A percentile compares a stretch with the other conserved stretches of the same genome.
Evolutionary conservation across 306 rosid genomes (phyloP).

Genomic region (Oxytropis ochrocephala): DNA sequence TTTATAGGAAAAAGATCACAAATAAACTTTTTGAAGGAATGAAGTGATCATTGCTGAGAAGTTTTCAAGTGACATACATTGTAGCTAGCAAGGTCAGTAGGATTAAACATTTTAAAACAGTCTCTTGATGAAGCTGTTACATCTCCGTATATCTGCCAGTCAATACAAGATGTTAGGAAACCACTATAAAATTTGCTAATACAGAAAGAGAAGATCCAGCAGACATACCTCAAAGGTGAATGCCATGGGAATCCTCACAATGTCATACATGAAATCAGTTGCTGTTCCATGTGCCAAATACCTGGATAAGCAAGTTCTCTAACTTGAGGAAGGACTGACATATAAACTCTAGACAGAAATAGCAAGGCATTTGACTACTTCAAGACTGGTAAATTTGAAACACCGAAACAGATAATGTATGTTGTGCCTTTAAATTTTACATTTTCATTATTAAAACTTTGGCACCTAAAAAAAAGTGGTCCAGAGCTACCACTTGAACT

Average conservation of each 20-base stretch:
- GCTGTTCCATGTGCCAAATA: constrained; percentile 98
- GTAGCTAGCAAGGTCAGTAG: constrained; percentile 57
- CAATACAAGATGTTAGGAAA: constrained; percentile 17
- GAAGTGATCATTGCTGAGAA: neutral
- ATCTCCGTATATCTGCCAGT: constrained; percentile 83
- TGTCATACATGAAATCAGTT: constrained; percentile 90
- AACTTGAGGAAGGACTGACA: constrained; percentile 5
- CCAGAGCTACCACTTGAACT: neutral
- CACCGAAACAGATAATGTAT: constrained; percentile 15
- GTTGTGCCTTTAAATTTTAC: neutral
- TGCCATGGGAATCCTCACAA: constrained; percentile 80
- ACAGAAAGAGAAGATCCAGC: constrained; percentile 1
- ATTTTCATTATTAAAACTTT: neutral
- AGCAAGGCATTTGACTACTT: neutral
- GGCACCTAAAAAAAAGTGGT: neutral
- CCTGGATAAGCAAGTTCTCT: constrained; percentile 35
- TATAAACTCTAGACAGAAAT: neutral
- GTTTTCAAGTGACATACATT: constrained; percentile 44
- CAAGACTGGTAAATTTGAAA: neutral
- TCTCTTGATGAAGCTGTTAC: constrained; percentile 66
- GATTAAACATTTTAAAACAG: constrained; percentile 97
- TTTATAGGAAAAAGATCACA: neutral
- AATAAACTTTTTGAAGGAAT: neutral
- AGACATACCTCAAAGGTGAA: constrained; percentile 94
- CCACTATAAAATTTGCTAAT: neutral